phyloP scores from a whole-genome alignment of 148 eudicot species.

The Persicaria maculosa region DNA sequence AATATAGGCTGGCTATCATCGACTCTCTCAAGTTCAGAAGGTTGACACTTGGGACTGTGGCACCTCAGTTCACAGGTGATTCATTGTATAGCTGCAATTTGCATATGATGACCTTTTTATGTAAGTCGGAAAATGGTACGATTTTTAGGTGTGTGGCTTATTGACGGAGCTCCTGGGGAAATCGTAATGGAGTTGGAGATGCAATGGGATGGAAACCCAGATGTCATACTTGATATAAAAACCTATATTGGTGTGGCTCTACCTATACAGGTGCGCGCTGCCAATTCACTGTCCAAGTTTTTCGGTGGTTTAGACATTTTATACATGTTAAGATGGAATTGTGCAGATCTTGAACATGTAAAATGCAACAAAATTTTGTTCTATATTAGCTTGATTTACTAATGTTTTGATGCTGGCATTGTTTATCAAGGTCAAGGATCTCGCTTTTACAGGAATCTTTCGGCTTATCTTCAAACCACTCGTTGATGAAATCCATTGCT shows the following conservation, averaged over 20 bases:
- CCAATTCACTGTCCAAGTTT: neutral
- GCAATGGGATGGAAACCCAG: conserved; percentile 95
- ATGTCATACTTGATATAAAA: conserved; percentile 55
- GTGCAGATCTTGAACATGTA: too few relatives aligned
- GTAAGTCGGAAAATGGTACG: neutral
- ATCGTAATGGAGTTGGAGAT: conserved; percentile 72
- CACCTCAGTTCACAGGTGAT: conserved; percentile 87
- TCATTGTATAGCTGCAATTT: conserved; percentile 1
- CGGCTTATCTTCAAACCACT: conserved; percentile 78
- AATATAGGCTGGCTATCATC: conserved; percentile 61
- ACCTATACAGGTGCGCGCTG: conserved; percentile 59
- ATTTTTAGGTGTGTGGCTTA: conserved; percentile 50
- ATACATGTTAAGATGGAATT: too few relatives aligned
- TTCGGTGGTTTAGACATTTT: neutral
- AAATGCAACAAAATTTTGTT: neutral
- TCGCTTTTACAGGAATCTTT: conserved; percentile 81
- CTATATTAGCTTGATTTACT: neutral
- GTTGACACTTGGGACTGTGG: conserved; percentile 87
- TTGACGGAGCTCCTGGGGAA: conserved; percentile 55
- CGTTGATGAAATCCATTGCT: conserved; percentile 72
- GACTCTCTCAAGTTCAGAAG: conserved; percentile 59
- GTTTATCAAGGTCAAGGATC: conserved; percentile 56
- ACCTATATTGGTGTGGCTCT: conserved; percentile 66
- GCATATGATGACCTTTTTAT: neutral
- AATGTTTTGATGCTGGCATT: conserved; percentile 11